Base-by-base conservation (phyloP, 2,329 filamentous ascomycete species). In the Fusarium ambrosium region DNA sequence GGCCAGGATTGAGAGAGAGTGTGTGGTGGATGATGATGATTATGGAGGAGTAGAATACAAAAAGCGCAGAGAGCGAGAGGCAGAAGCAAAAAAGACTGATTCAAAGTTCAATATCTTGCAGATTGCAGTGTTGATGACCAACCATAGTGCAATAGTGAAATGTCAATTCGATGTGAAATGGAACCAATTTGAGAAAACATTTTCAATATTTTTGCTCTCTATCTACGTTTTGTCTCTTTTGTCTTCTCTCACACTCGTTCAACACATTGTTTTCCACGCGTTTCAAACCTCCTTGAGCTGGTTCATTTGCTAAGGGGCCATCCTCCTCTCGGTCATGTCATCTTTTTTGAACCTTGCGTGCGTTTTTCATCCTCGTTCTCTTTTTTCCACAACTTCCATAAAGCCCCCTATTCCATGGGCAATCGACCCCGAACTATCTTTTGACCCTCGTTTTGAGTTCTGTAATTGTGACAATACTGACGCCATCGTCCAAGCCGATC, bases 71-170 rank as follows among this genome's bases (percentile, higher is more conserved):
- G 55, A 59, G 32, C 34, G 13, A 59, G 34, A 58, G 32, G 29
- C 34, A 39, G 16, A 73, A 51, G 69, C 53, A 75, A 72, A 60
- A 67, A 67, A 48, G 62, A 73, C 48, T 69, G 58, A 64, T 61
- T 60, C 45, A n/a, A 64, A 62, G 64, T 37, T 13, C 24, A 70
- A 29, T 29, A 29, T 43, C 16, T 36, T 4, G 41, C 18, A 27
- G 39, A 56, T 58, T 48, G 14, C n/a, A 43, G 16, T 14, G 13
- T 27, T 24, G 16, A 27, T 56, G 39, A 29, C 20, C 10, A 22
- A 32, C 16, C 9, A 37, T 24, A 7, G 55, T 59, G 22, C 16
- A 39, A 16, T 16, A 14, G 55, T 59, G 55, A 36, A 3, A 56
- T 45, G n/a, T 3, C 8, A n/a, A 36, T 13, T 32, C 7, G 2